Percentiles rank a stretch among this genome's conserved stretches.
Evolutionary conservation across 805 yeast genomes (phyloP).

Genomic region (Cyberlindnera bimundalis): DNA sequence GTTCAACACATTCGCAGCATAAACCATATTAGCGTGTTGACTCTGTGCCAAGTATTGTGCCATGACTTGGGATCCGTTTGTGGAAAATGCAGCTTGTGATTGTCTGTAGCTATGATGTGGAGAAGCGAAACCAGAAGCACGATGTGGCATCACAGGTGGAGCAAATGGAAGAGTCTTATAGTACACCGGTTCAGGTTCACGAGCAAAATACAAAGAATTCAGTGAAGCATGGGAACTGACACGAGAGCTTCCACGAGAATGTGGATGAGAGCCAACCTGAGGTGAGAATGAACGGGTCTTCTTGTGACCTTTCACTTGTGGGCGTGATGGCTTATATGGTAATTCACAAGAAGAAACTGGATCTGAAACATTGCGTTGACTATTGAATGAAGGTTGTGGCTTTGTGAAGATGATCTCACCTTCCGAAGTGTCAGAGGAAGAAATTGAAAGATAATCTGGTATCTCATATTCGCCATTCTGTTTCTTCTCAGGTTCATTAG

Average conservation of each 20-base stretch:
- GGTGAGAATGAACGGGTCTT: slow-evolving; percentile 8
- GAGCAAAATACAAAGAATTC: slow-evolving; percentile 16
- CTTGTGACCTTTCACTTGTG: slow-evolving; percentile 1
- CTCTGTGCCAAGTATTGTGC: slow-evolving; percentile 74
- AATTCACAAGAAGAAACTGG: neutral
- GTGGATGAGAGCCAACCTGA: slow-evolving; percentile 5
- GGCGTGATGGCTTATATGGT: neutral
- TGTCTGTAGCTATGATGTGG: slow-evolving; percentile 1
- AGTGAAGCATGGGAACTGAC: slow-evolving; percentile 19
- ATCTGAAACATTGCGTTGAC: slow-evolving; percentile 5
- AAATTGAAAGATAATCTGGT: slow-evolving; percentile 11
- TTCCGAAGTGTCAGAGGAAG: slow-evolving; percentile 9
- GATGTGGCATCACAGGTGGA: slow-evolving; percentile 11
- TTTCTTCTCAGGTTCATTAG: neutral
- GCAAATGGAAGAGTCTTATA: slow-evolving; percentile 16
- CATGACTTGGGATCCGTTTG: slow-evolving; percentile 70
- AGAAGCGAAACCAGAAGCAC: slow-evolving; percentile 3
- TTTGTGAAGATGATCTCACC: slow-evolving; percentile 13
- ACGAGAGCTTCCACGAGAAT: slow-evolving; percentile 8
- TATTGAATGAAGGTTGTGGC: slow-evolving; percentile 7
- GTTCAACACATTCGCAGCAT: slow-evolving; percentile 51
- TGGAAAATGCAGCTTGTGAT: slow-evolving; percentile 9
- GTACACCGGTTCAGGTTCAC: slow-evolving; percentile 12
- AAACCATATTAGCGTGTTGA: slow-evolving; percentile 56
- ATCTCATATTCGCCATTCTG: slow-evolving; percentile 4